A percentile compares a stretch with the other conserved stretches of the same genome.
These are phyloP conservation scores for Trifolium fragiferum DNA, from an alignment of 306 rosid species.

Conservation along the genomic window DNA sequence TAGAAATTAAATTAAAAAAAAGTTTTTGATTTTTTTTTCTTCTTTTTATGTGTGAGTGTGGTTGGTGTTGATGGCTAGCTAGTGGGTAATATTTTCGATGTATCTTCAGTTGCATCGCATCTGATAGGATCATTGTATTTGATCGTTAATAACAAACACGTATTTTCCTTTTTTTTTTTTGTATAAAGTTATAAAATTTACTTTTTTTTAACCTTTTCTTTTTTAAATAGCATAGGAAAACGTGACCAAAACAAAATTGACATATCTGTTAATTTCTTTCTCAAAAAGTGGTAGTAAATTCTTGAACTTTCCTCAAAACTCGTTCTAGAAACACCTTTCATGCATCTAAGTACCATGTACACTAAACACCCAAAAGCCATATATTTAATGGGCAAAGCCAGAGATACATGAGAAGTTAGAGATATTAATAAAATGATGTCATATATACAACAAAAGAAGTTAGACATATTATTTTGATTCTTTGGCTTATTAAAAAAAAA, in stretches of 20 bases:
- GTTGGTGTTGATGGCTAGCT: background rate
- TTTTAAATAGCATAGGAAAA: slow-evolving; percentile 14
- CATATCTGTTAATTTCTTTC: slow-evolving; percentile 10
- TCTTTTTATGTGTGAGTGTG: background rate
- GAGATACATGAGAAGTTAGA: background rate
- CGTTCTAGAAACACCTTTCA: background rate
- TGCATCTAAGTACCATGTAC: background rate
- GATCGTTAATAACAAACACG: background rate
- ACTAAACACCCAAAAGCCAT: background rate
- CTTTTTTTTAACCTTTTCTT: background rate
- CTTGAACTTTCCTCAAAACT: slow-evolving; percentile 29
- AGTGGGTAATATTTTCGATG: background rate
- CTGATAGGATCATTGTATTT: background rate
- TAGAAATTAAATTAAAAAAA: too few species aligned
- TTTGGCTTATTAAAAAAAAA: too few species aligned
- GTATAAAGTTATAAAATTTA: slow-evolving; percentile 7
- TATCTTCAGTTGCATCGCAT: slow-evolving; percentile 6
- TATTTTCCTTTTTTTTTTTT: background rate
- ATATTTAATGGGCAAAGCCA: background rate
- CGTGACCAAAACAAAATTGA: slow-evolving; percentile 29
- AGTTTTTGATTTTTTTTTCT: background rate
- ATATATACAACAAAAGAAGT: background rate
- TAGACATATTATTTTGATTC: too few species aligned
- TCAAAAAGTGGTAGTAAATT: slow-evolving; percentile 4
- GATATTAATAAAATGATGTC: background rate